These are phyloP conservation scores for Themeda triandra DNA, from an alignment of 176 grass and related monocot genomes.

Conservation along the genomic window DNA sequence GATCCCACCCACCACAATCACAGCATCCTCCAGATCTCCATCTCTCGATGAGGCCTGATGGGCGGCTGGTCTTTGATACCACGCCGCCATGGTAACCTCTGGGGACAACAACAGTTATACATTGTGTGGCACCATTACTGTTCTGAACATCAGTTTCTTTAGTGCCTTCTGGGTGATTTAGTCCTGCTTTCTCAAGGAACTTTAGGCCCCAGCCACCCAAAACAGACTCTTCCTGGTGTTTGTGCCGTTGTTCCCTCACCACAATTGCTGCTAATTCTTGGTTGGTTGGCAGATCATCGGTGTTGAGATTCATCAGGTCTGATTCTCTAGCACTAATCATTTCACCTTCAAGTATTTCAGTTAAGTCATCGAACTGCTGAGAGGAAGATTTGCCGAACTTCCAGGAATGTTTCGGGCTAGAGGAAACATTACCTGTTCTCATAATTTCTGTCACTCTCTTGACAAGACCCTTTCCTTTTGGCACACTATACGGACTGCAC, in stretches of 20 bases:
- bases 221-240: constrained; percentile 13
- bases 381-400: constrained; percentile 39
- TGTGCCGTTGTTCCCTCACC: constrained; percentile 31
- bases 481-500: constrained; percentile 25
- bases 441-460: constrained; percentile 69
- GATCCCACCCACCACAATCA: constrained; percentile 88
- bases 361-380: constrained; percentile 31
- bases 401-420: constrained; percentile 39
- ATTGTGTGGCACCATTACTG: neutral
- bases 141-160: neutral
- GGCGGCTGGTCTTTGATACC: constrained; percentile 14
- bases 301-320: neutral
- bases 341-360: constrained; percentile 22
- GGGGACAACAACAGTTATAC: constrained; percentile 54
- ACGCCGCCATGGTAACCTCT: constrained; percentile 63
- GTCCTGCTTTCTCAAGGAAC: constrained; percentile 66
- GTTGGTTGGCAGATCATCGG: constrained; percentile 41
- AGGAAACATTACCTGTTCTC: constrained; percentile 43
- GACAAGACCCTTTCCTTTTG: constrained; percentile 55
- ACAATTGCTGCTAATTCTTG: constrained; percentile 72
- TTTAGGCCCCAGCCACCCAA: constrained; percentile 86
- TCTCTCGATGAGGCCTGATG: constrained; percentile 55
- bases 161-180: neutral
- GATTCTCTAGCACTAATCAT: constrained; percentile 33
- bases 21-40: constrained; percentile 65